Evolutionary conservation across 805 yeast genomes (phyloP).

Genomic region (Candida broadrunensis): DNA sequence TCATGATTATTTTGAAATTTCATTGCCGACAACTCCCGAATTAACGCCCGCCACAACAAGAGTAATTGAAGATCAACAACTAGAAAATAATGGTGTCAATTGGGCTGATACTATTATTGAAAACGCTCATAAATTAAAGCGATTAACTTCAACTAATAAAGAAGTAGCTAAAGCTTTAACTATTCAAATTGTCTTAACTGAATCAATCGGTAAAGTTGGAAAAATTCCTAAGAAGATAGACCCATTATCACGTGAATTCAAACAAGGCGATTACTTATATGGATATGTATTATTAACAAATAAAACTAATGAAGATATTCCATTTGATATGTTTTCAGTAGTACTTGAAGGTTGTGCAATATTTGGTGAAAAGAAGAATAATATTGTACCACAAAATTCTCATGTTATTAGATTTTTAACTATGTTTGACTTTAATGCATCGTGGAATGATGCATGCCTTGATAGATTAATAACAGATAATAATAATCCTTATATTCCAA

Average conservation of each 20-base stretch:
- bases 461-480: constrained; percentile 31
- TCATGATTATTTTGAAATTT: constrained; percentile 16
- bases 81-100: constrained; percentile 14
- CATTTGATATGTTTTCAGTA: constrained; percentile 40
- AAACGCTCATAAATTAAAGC: constrained; percentile 31
- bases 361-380: constrained; percentile 18
- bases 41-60: constrained; percentile 4
- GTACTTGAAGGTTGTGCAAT: constrained; percentile 34
- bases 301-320: constrained; percentile 22
- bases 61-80: constrained; percentile 2
- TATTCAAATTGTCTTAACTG: constrained; percentile 30
- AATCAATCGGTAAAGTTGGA: constrained; percentile 30
- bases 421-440: constrained; percentile 42
- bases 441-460: constrained; percentile 34
- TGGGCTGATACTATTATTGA: constrained; percentile 36
- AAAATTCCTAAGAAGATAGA: constrained; percentile 27
- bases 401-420: constrained; percentile 26
- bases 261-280: constrained; percentile 35
- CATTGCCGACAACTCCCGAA: constrained; percentile 12
- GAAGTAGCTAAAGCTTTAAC: constrained; percentile 22
- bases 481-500: constrained; percentile 24
- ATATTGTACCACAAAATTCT: constrained; percentile 14
- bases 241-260: constrained; percentile 27
- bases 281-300: constrained; percentile 34
- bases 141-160: constrained; percentile 26